Evolutionary conservation across 371 early-diverging fungal genomes (phyloP), one percentile per base, ranked within the genome.

Genomic region (Mortierella sp.): DNA sequence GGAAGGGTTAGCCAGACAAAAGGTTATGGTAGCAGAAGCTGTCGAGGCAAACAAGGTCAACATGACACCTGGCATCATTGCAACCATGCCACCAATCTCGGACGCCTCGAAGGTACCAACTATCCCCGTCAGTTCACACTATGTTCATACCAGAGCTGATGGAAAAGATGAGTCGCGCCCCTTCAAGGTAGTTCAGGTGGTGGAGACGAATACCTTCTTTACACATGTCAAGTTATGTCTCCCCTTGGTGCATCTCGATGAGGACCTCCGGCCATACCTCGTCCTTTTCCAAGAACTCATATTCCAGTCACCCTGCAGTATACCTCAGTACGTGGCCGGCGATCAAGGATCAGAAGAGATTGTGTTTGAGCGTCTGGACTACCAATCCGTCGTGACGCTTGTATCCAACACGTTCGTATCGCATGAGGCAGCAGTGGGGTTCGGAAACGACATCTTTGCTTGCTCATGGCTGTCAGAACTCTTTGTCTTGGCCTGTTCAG

Each of bases 121-220:
- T 24, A 57, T 85, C 2, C 63, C 66, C 14, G 63, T 78, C 45
- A 39, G 24, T 0, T 68, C 69, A 1, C 46, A 25, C 24, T 81
- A 71, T 57, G 76, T 55, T 27, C 37, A 54, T 45, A 68, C 65
- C 16, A 34, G 45, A 10, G 25, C 16, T 1, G 47, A 57, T 3
- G 47, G 40, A 22, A 34, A 51, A 19, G 40, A 56, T 1, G 67
- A 60, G 0, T 49, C 69, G 2, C 45, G 85, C 2, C 86, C 88
- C 0, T 88, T 86, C 46, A 53, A 64, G 0, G 49, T 79, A 5
- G 77, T 79, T n/a, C 87, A 89, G 57, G 63, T 90, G 13, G 83
- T 91, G 13, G 63, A 80, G 44, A 80, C 88, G 8, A 87, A 88
- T 57, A 89, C 92, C 0, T 80, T 80, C 44, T 90, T 91, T 58